Conservation (phyloP, 371 early-diverging fungal species). For the Rozella allomycis region DNA sequence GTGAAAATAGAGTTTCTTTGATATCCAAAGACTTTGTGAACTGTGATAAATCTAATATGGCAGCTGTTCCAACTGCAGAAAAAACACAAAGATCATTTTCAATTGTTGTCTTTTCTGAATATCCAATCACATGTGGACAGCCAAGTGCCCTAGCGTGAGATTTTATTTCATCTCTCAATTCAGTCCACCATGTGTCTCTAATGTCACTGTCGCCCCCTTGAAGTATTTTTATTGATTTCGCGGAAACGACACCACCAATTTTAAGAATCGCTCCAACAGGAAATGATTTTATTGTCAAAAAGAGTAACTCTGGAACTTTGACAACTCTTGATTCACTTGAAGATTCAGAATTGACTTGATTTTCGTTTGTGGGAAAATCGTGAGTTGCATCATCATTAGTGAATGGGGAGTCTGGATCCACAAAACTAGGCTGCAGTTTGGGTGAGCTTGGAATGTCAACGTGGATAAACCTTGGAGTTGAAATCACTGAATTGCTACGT, state of each 20-base stretch:
- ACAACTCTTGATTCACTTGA: background rate
- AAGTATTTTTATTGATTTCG: constrained; percentile 37
- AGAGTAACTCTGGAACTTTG: background rate
- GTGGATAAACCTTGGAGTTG: too few relatives aligned
- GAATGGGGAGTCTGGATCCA: too few relatives aligned
- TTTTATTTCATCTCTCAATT: constrained; percentile 47
- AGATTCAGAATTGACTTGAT: too few relatives aligned
- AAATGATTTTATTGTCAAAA: constrained; percentile 25
- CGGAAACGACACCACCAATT: constrained; percentile 43
- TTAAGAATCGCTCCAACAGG: constrained; percentile 30
- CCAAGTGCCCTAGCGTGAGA: constrained; percentile 35
- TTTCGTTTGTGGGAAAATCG: too few relatives aligned
- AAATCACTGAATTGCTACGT: too few relatives aligned
- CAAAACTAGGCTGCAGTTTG: too few relatives aligned
- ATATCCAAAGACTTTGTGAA: too few relatives aligned
- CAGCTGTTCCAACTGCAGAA: constrained; percentile 45
- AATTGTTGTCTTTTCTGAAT: constrained; percentile 34
- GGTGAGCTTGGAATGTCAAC: too few relatives aligned
- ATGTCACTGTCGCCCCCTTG: too few relatives aligned
- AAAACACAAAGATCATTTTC: constrained; percentile 38
- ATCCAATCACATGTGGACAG: constrained; percentile 38
- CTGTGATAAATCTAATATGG: constrained; percentile 13
- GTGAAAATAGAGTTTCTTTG: too few relatives aligned
- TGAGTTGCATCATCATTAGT: too few relatives aligned
- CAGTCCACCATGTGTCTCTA: constrained; percentile 48